Base-by-base conservation (phyloP, 179 eudicot species). In the Camellia oleifera region DNA sequence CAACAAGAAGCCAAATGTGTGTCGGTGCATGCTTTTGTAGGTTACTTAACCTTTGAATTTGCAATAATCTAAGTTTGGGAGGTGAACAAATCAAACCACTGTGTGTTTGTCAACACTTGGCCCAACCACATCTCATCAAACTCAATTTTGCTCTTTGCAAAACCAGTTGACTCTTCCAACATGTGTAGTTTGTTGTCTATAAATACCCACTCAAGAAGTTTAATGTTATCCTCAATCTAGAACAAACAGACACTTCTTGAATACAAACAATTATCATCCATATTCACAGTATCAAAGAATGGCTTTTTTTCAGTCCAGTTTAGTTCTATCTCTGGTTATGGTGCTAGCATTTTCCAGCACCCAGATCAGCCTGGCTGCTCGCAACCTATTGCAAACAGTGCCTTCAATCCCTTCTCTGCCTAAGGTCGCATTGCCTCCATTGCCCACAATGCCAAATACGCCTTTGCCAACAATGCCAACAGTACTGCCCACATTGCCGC, bases 281-380 rank as follows among this genome's bases (percentile, higher is more conserved):
- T 9, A 13, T 56, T 56, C 13, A 10, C 17, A 10, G 14, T 48
- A 56, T 64, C 12, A 9, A 32, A 67, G 48, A 26, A 67, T 67
- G 71, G 71, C 48, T 26, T 13, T 48, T 67, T 40, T 42, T 11
- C 11, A 32, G 1, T n/a, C 12, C 7, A 3, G 71, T 11, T 67
- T 32, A 1, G 45, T 67, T 26, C 71, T 42, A 2, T 67, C 71
- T 67, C 46, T 67, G n/a, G 1, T 67, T 3, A 5, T 67, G 15
- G 48, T 40, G 6, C 13, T 67, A 4, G 40, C 48, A 10, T 8
- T 67, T 42, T 67, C 48, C 11, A 67, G 64, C 69, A 65, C 18
- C 32, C 56, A 71, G 48, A 48, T 46, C 40, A 71, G 74, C 32
- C 15, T 17, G 57, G 74, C 74, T n/a, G 74, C 74, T 17, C 57